Evolutionary conservation across 305 asterid genomes (phyloP).

Genomic region (Fraxinus xanthoxyloides): DNA sequence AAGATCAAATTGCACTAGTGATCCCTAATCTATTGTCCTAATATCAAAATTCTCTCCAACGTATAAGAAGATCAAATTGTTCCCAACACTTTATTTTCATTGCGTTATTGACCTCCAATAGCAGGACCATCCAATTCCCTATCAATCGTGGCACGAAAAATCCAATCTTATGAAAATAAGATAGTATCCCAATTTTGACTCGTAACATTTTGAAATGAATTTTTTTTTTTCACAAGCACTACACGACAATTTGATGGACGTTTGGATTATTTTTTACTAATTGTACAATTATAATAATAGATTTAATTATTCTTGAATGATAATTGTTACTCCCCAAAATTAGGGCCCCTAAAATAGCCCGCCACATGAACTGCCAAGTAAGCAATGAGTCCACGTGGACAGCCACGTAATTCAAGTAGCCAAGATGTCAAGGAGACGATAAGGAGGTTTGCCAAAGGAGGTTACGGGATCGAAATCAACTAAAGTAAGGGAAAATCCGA

Average conservation of each 20-base stretch:
- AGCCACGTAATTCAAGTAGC: no score
- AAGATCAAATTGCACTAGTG: not conserved
- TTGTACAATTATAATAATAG: not conserved
- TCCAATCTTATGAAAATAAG: not conserved
- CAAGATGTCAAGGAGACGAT: no score
- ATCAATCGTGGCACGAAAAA: not conserved
- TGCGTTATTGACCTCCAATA: not conserved
- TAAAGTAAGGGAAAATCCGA: no score
- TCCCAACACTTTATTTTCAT: not conserved
- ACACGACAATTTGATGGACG: not conserved
- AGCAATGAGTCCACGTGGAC: no score
- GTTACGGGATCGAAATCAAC: no score
- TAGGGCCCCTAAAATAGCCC: no score
- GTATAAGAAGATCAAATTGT: not conserved
- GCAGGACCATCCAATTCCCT: not conserved
- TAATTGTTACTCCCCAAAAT: no score
- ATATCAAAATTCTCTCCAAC: not conserved
- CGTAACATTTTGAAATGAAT: not conserved
- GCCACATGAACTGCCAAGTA: no score
- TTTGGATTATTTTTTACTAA: not conserved
- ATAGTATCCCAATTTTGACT: not conserved
- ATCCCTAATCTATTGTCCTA: not conserved
- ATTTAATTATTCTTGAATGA: not conserved
- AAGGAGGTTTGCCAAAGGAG: no score
- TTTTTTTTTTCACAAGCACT: not conserved